Evolutionary conservation across 1,284 basidiomycete genomes (phyloP).

Genomic region (Chiua sp.): DNA sequence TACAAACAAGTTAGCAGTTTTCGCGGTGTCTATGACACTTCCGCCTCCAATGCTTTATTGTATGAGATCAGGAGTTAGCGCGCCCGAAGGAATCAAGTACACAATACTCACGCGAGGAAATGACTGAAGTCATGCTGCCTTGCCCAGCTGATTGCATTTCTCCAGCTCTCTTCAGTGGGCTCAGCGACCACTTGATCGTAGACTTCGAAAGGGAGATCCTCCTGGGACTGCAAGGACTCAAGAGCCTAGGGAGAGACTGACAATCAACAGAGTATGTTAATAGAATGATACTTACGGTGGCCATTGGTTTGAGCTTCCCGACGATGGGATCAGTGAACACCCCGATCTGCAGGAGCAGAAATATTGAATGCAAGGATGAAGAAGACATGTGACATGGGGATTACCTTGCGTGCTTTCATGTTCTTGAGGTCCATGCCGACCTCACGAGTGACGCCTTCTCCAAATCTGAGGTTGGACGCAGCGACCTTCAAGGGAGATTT

Average conservation of each 20-base stretch:
- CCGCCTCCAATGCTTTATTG: conserved; percentile 85
- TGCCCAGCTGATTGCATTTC: conserved; percentile 89
- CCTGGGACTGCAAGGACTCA: conserved; percentile 74
- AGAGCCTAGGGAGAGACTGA: conserved; percentile 58
- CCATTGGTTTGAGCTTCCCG: conserved; percentile 82
- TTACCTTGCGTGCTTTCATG: conserved; percentile 82
- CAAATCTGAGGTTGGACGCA: conserved; percentile 90
- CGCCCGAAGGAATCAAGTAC: conserved; percentile 1
- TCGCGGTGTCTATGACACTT: conserved; percentile 95
- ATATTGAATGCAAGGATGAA: conserved; percentile 2
- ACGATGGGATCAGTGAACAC: conserved; percentile 94
- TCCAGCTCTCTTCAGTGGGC: conserved; percentile 91
- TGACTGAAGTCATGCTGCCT: conserved; percentile 89
- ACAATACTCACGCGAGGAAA: conserved; percentile 76
- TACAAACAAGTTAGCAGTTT: conserved; percentile 87
- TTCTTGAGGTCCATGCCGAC: conserved; percentile 96
- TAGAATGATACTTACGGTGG: conserved; percentile 57
- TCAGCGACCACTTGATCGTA: conserved; percentile 89
- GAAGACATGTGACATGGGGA: conserved; percentile 11
- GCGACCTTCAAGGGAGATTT: conserved; percentile 64
- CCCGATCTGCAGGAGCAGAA: conserved; percentile 68
- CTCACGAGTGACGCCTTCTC: conserved; percentile 88
- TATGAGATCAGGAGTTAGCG: conserved; percentile 1
- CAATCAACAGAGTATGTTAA: not conserved
- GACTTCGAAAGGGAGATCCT: conserved; percentile 81